Base-by-base conservation (phyloP, 257 asterid genomes). In the Pogostemon cablin region DNA sequence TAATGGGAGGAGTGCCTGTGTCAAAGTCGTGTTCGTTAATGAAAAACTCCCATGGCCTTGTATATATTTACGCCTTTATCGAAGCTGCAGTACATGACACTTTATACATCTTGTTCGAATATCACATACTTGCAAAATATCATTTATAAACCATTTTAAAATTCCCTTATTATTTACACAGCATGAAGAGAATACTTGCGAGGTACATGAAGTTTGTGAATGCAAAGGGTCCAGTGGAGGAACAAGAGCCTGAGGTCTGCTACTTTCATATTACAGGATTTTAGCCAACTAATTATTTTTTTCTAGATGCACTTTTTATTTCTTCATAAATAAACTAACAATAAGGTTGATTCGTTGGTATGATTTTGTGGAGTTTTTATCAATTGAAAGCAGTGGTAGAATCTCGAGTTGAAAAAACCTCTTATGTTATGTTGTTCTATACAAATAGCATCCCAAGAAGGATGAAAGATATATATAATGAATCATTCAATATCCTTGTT, bases 141-240 rank as follows among this genome's bases (percentile, higher is more conserved):
- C 3, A 38, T 49, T 39, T 10, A 35, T 41, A 32, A 12, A 4
- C 35, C 41, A 60, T 17, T 53, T 60, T 3, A 59, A 44, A 25
- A n/a, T 42, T 37, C 69, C 9, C 38, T 6, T 72, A 42, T 49
- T 6, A 6, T 32, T 38, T 56, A 44, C 80, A 76, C 96, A 90
- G 96, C 85, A 90, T 87, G 92, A 78, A 74, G 59, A 72, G 37
- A 59, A 85, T 86, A 17, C 78, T 89, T 73, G 34, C 79, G 9
- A 85, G 93, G 68, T 86, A 89, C 80, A 80, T 50, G 72, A 80
- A 80, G 63, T 61, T 77, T 49, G 44, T 61, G 60, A 81, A 80
- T 11, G 52, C 84, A 7, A 77, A 78, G 60, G 65, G n/a, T 69
- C 69, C 81, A 67, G 67, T 72, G 3, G 74, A n/a, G 59, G 93